Base-by-base conservation (phyloP, 331 rosid genomes). In the Malus hybrid region DNA sequence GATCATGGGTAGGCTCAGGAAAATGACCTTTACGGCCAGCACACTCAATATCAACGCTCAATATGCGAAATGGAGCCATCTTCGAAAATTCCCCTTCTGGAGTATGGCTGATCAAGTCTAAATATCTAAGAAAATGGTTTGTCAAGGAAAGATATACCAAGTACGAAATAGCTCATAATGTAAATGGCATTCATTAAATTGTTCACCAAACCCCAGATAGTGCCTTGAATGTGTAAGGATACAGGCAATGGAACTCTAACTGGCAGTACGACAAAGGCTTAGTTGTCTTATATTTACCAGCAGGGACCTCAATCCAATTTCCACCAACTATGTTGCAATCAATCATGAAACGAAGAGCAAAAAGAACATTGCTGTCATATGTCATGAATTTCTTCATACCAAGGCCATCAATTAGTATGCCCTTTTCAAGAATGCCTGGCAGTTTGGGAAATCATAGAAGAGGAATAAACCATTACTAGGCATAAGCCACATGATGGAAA, bases 21-120 rank as follows among this genome's bases (percentile, higher is more conserved):
- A 94, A 94, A 79, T 94, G 97, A 76, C 99, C 99, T 82, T 92
- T 94, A 57, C 99, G 99, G 46, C 99, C 99, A 80, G 99, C 97
- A 86, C 99, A 94, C 90, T 94, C 99, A 71, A 94, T 94, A 84
- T 94, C 99, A 89, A 94, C 87, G 86, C 99, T 94, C 86, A 94
- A 82, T 77, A 94, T 86, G 80, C 97, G 99, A 87, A 94, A 94
- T 32, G 99, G 99, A 77, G 99, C 99, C 97, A 94, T 92, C 89
- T 92, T 94, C 6, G 97, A 94, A 79, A 83, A 89, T 81, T 90
- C 97, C 69, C 97, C 99, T 84, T 94, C 97, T 77, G 99, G 96
- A 31, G 87, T 86, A 83, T 94, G 96, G 80, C 99, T 94, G 78
- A 90, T 85, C 85, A 94, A 84, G 20, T 92, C 90, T 60, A 92